phyloP scores from a whole-genome alignment of 2,329 filamentous ascomycete genomes.

The Colletotrichum shisoi region DNA sequence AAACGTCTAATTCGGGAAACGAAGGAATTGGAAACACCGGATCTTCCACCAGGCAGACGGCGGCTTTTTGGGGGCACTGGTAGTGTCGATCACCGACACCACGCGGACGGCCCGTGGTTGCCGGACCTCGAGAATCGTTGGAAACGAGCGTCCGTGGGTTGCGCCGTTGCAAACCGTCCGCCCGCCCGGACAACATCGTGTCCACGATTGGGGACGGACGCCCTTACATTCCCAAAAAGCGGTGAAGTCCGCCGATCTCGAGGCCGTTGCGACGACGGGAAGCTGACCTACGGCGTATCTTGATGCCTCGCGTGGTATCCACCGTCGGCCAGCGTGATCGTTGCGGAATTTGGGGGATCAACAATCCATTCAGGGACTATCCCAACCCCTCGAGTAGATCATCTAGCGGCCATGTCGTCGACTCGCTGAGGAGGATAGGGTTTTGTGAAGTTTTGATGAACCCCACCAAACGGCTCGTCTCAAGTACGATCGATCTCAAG shows the following conservation, averaged over 20 bases:
- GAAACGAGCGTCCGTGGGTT: conserved; percentile 13
- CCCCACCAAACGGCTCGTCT: conserved; percentile 4
- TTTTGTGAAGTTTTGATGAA: conserved; percentile 12
- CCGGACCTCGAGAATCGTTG: neutral
- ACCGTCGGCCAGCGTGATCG: neutral
- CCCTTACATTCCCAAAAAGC: neutral
- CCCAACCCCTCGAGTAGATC: conserved; percentile 3
- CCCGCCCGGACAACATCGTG: neutral
- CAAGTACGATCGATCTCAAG: neutral
- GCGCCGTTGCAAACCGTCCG: conserved; percentile 16
- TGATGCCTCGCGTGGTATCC: neutral
- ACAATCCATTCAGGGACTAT: neutral
- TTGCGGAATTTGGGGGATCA: neutral
- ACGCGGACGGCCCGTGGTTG: conserved; percentile 13
- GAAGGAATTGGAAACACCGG: conserved; percentile 21
- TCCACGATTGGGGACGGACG: neutral
- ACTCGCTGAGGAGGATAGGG: conserved; percentile 2
- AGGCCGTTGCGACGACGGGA: neutral
- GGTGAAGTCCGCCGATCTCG: neutral
- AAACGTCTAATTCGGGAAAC: neutral
- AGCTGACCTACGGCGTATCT: neutral
- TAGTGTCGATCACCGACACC: neutral
- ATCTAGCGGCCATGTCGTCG: neutral
- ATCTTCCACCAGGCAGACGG: conserved; percentile 8
- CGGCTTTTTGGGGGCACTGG: neutral